Percentiles rank a stretch among this genome's conserved stretches.
Evolutionary conservation across 345 rosid species (phyloP).

Genomic region (Citrus glauca): DNA sequence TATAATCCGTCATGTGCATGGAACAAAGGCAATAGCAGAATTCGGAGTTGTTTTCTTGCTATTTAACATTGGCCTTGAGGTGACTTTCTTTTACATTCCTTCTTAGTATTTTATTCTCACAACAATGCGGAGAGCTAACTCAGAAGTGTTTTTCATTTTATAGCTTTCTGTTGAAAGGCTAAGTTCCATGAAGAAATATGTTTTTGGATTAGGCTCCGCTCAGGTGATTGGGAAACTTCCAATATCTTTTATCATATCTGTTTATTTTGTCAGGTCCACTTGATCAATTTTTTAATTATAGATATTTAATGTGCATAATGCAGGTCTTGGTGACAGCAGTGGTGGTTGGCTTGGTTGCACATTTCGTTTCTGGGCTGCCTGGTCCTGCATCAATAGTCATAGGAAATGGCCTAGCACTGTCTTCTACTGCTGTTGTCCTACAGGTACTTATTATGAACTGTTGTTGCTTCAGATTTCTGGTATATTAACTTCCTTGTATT

Average conservation of each 20-base stretch:
- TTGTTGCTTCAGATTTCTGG: constrained; percentile 14
- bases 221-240: constrained; percentile 54
- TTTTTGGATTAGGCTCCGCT: constrained; percentile 93
- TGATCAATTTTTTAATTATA: neutral
- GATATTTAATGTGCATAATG: constrained; percentile 22
- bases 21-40: constrained; percentile 97
- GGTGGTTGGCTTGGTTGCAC: constrained; percentile 75
- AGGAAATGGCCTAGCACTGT: constrained; percentile 95
- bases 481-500: neutral
- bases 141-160: constrained; percentile 29
- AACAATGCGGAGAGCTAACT: constrained; percentile 14
- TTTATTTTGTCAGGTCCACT: constrained; percentile 4
- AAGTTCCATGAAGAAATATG: constrained; percentile 99
- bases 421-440: constrained; percentile 97
- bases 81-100: constrained; percentile 25
- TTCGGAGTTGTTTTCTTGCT: constrained; percentile 98
- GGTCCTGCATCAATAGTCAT: constrained; percentile 96
- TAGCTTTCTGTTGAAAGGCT: constrained; percentile 99
- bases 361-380: constrained; percentile 71
- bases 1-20: constrained; percentile 93
- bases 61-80: constrained; percentile 99
- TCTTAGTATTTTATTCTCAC: constrained; percentile 18
- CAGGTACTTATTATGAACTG: constrained; percentile 49
- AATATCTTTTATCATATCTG: neutral
- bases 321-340: constrained; percentile 96